Evolutionary conservation across 163 green algal genomes (phyloP).

Genomic region (Trebouxiophyceae sp.): DNA sequence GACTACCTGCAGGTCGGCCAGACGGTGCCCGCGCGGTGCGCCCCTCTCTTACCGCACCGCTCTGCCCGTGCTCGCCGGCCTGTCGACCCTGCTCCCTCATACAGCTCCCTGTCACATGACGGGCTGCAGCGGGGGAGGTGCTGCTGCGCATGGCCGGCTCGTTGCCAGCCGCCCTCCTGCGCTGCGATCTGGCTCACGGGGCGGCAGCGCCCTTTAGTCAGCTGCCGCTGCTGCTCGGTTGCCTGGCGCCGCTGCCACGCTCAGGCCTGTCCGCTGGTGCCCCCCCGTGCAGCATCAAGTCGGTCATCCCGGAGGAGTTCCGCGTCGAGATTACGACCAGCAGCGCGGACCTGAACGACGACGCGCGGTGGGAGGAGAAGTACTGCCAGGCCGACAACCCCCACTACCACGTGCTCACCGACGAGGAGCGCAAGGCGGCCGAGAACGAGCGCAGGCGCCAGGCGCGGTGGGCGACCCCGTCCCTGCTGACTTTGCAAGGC

Average conservation of each 20-base stretch:
- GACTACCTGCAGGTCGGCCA: constrained; percentile 27
- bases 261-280: no score
- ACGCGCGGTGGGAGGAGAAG: constrained; percentile 30
- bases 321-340: constrained; percentile 26
- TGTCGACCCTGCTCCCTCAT: neutral
- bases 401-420: constrained; percentile 13
- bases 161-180: neutral
- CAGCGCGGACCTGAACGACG: constrained; percentile 18
- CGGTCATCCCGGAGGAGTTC: constrained; percentile 2
- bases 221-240: no score
- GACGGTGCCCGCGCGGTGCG: constrained; percentile 22
- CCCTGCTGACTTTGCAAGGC: no score
- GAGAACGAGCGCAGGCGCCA: neutral
- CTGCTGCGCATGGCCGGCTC: neutral
- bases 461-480: no score
- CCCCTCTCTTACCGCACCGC: no score
- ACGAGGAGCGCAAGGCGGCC: constrained; percentile 3
- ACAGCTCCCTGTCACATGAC: neutral
- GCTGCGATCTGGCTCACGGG: neutral
- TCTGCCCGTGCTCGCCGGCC: neutral
- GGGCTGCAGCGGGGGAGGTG: neutral
- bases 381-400: constrained; percentile 14
- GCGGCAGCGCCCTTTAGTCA: no score
- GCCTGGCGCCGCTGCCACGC: no score
- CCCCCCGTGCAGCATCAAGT: constrained; percentile 20